Evolutionary conservation across 148 eudicot genomes (phyloP).

Genomic region (Spergularia bocconei): DNA sequence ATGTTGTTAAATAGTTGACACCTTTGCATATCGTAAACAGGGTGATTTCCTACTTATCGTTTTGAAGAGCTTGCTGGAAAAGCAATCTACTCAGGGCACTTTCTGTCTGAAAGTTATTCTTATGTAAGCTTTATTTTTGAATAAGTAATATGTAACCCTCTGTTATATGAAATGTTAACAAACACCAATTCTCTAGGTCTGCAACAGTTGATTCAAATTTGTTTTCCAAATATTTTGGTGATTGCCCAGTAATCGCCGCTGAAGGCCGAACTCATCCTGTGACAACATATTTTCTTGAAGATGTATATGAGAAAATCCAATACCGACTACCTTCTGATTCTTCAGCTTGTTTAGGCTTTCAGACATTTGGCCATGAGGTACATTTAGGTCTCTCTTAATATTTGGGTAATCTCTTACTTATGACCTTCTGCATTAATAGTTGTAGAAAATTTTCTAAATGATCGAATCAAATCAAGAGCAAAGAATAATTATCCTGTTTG

Average conservation of each 20-base stretch:
- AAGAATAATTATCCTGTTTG: background rate
- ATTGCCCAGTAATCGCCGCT: conserved; percentile 85
- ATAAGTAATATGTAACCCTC: background rate
- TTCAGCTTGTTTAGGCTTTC: conserved; percentile 65
- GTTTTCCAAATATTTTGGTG: conserved; percentile 85
- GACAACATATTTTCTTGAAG: conserved; percentile 81
- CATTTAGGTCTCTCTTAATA: background rate
- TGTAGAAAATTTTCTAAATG: background rate
- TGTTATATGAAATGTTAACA: conserved; percentile 10
- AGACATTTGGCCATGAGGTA: conserved; percentile 40
- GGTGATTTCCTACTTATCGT: conserved; percentile 91
- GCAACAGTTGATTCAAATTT: conserved; percentile 93
- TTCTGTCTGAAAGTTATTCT: conserved; percentile 78
- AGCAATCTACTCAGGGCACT: conserved; percentile 54
- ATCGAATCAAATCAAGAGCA: background rate
- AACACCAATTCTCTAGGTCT: conserved; percentile 53
- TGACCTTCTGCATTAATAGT: background rate
- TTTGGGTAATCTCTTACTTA: background rate
- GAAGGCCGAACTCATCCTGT: conserved; percentile 98
- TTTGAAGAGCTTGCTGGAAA: conserved; percentile 78
- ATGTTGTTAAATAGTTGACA: conserved; percentile 12
- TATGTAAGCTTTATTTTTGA: conserved; percentile 52
- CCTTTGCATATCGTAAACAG: conserved; percentile 38
- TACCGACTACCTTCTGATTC: conserved; percentile 91
- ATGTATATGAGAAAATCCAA: conserved; percentile 65